Evolutionary conservation across 108 stramenopile genomes (phyloP).

Genomic region (Skeletonema potamos): DNA sequence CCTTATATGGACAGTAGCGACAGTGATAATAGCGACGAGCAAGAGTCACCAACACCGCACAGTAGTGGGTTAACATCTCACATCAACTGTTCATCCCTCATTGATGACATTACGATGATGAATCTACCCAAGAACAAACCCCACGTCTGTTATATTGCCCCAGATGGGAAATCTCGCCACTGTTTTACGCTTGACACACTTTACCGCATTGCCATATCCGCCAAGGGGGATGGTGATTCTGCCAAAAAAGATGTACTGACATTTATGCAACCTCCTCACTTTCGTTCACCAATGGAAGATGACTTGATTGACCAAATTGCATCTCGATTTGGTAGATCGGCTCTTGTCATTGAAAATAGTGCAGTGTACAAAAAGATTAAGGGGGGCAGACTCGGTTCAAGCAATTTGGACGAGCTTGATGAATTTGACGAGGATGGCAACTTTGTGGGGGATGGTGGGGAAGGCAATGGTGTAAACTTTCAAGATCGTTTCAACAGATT

Average conservation of each 20-base stretch:
- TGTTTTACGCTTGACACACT: slow-evolving; percentile 86
- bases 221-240: slow-evolving; percentile 24
- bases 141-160: slow-evolving; percentile 75
- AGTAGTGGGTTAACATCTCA: not conserved
- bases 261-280: slow-evolving; percentile 84
- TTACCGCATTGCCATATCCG: slow-evolving; percentile 62
- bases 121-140: slow-evolving; percentile 43
- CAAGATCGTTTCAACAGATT: slow-evolving; percentile 53
- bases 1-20: slow-evolving; percentile 3
- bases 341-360: slow-evolving; percentile 62
- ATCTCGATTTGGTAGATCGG: slow-evolving; percentile 68
- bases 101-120: slow-evolving; percentile 71
- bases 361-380: slow-evolving; percentile 52
- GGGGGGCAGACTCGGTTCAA: not conserved
- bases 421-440: slow-evolving; percentile 42
- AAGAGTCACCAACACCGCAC: not conserved
- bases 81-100: slow-evolving; percentile 49
- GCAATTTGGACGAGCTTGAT: slow-evolving; percentile 25
- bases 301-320: slow-evolving; percentile 83
- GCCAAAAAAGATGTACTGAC: slow-evolving; percentile 15
- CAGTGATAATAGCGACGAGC: slow-evolving; percentile 2
- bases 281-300: slow-evolving; percentile 75
- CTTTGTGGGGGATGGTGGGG: slow-evolving; percentile 9
- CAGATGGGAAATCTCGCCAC: slow-evolving; percentile 61
- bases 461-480: slow-evolving; percentile 29